A percentile compares a stretch with the other conserved stretches of the same genome.
Evolutionary conservation across 768 basidiomycete genomes (phyloP).

Genomic region (Pulveroboletus sp.): DNA sequence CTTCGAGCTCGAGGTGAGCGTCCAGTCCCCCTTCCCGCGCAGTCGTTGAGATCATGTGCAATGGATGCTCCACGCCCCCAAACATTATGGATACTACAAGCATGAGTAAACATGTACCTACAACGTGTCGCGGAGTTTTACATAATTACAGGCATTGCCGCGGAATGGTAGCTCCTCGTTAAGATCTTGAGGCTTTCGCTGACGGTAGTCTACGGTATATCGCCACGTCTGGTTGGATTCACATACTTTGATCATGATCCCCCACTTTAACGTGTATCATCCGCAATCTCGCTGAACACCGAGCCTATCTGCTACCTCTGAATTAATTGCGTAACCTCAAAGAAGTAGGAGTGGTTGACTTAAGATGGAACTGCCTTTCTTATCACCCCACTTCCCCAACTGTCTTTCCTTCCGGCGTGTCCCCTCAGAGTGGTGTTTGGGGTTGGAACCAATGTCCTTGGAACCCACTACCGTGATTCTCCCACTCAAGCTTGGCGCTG

Average conservation of each 20-base stretch:
- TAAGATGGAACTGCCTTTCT: too few relatives aligned
- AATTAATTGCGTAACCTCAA: background rate
- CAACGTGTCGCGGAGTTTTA: background rate
- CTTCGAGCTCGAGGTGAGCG: background rate
- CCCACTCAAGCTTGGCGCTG: background rate
- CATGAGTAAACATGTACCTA: slow-evolving; percentile 11
- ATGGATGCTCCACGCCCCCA: background rate
- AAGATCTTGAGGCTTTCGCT: too few relatives aligned
- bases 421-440: background rate
- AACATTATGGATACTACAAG: too few relatives aligned
- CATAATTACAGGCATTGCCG: slow-evolving; percentile 2
- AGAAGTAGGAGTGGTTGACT: background rate
- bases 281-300: background rate
- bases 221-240: too few relatives aligned
- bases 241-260: too few relatives aligned
- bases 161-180: background rate
- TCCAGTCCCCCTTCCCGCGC: background rate
- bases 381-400: background rate
- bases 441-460: background rate
- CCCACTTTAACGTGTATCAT: too few relatives aligned
- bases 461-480: background rate
- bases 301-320: too few relatives aligned
- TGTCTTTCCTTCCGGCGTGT: background rate
- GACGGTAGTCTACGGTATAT: too few relatives aligned
- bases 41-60: background rate